Evolutionary conservation across 225 moss, liverwort and hornwort genomes (phyloP).

Genomic region (Climacium dendroides): DNA sequence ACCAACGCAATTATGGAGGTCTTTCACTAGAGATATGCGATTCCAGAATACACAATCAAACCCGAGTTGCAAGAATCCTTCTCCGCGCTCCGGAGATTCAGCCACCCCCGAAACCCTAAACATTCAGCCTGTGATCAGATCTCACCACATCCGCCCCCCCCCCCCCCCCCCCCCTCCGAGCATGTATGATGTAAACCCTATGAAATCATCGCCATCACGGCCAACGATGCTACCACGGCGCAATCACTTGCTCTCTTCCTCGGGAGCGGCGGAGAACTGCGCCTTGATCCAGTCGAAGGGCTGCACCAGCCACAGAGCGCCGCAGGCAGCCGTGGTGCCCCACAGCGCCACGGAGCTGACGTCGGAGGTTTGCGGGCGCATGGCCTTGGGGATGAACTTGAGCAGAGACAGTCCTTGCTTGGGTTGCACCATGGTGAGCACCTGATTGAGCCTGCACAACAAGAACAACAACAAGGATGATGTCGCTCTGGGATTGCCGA

Average conservation of each 20-base stretch:
- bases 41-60: neutral
- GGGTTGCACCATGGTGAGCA: conserved; percentile 19
- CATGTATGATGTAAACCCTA: neutral
- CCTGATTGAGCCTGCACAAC: neutral
- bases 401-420: conserved; percentile 21
- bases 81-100: neutral
- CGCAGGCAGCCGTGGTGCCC: conserved; percentile 31
- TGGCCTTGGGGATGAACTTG: conserved; percentile 29
- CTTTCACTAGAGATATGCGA: neutral
- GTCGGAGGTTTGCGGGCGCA: conserved; percentile 26
- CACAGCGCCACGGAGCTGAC: conserved; percentile 29
- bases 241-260: conserved; percentile 5
- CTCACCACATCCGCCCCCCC: neutral
- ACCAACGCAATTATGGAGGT: neutral
- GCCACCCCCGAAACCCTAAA: neutral
- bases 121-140: neutral
- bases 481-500: neutral
- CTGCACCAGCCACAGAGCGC: conserved; percentile 47
- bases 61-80: neutral
- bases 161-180: neutral
- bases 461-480: neutral
- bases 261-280: conserved; percentile 11
- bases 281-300: conserved; percentile 55
- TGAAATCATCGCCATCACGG: neutral
- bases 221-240: neutral